Evolutionary conservation across 139 green algal species (phyloP), one percentile per base, ranked within the genome.

Genomic region (Chlamydomonas asymmetrica): DNA sequence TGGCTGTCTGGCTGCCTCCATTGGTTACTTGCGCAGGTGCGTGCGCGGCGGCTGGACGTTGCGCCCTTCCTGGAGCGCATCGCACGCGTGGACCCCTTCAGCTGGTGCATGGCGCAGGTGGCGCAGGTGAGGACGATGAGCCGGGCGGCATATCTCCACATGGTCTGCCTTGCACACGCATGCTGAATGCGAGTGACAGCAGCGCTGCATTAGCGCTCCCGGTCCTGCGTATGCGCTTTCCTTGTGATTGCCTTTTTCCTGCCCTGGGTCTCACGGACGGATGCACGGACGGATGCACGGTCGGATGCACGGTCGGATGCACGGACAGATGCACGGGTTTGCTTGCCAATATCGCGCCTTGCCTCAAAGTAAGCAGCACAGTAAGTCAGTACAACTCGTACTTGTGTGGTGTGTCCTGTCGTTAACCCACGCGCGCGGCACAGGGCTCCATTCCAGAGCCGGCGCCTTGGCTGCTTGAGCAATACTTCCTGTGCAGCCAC

Each of bases 401-500:
- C 6, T 29, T 20, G 52, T 25, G 22, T 29, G 50, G 18, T 20
- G 13, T 6, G 5, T 32, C 50, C 18, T 29, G 6, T 25, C 50
- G 13, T 29, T 5, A 20, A 20, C 18, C 16, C 50, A 25, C 34
- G 22, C 49, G 64, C 57, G 41, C 68, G 22, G 22, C 70, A 18
- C 40, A 61, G 40, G 70, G 70, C 29, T 22, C 31, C 1, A 48
- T 76, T 23, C 38, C 70, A 6, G 70, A 76, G 59, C 70, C 70
- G 23, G 57, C 67, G n/a, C 40, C 70, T 29, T 76, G 70, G 70
- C 57, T 76, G 57, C 70, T 76, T 56, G 70, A 76, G 70, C 41
- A 52, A 23, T 76, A 67, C 70, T 76, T 76, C 57, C 67, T 76
- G 70, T 66, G 70, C 57, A 37, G 29, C 57, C 70, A 76, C 70